Conservation (phyloP, 2,329 filamentous ascomycete genomes). For the Aaosphaeria pasadenensis region DNA sequence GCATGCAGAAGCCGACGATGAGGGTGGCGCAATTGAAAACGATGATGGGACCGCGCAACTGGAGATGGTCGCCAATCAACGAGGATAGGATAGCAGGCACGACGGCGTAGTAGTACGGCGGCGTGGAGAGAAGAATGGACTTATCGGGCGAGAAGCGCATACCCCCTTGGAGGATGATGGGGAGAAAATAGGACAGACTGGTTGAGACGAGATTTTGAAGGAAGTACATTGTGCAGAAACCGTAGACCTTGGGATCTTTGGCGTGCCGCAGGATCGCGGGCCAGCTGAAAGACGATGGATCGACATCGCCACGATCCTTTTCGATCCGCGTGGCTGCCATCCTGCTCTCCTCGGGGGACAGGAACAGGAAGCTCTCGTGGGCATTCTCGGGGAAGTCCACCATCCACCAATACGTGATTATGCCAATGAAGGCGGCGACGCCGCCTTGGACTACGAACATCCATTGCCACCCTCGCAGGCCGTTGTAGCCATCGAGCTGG, state of each 20-base stretch:
- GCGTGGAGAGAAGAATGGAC: slow-evolving; percentile 61
- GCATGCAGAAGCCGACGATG: slow-evolving; percentile 63
- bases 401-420: slow-evolving; percentile 68
- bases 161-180: slow-evolving; percentile 54
- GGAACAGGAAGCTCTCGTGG: slow-evolving; percentile 56
- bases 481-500: slow-evolving; percentile 54
- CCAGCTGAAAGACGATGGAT: slow-evolving; percentile 56
- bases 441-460: slow-evolving; percentile 67
- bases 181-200: slow-evolving; percentile 63
- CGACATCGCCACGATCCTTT: slow-evolving; percentile 59
- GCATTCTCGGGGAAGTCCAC: slow-evolving; percentile 65
- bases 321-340: slow-evolving; percentile 59
- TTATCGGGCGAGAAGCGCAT: slow-evolving; percentile 44
- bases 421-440: slow-evolving; percentile 56
- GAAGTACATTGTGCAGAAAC: slow-evolving; percentile 64
- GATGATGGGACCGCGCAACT: slow-evolving; percentile 61
- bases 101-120: slow-evolving; percentile 66
- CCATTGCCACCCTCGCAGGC: slow-evolving; percentile 63
- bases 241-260: slow-evolving; percentile 61
- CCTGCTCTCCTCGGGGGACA: slow-evolving; percentile 54
- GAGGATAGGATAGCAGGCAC: slow-evolving; percentile 63
- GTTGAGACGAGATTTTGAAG: slow-evolving; percentile 66
- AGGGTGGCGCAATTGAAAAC: slow-evolving; percentile 62
- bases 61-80: slow-evolving; percentile 58
- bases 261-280: slow-evolving; percentile 55